phyloP scores from a whole-genome alignment of 2,329 filamentous ascomycete genomes.

The Penicillium frequentans region DNA sequence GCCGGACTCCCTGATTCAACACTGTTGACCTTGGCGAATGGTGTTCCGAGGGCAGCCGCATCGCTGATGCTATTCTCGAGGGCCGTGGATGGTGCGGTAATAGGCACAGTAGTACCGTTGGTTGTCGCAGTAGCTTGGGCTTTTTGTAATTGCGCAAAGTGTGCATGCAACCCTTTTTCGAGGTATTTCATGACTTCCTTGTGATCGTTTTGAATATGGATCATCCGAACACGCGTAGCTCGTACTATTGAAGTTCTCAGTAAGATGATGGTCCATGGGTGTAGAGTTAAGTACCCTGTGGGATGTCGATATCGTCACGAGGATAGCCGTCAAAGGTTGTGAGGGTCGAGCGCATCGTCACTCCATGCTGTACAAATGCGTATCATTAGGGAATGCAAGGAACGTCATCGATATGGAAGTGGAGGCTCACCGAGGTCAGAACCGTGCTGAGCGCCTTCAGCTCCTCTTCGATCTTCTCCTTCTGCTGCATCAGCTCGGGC shows the following conservation, averaged over 20 bases:
- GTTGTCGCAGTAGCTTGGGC: constrained; percentile 42
- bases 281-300: constrained; percentile 67
- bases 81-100: constrained; percentile 20
- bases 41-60: constrained; percentile 51
- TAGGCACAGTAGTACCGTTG: constrained; percentile 25
- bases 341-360: constrained; percentile 86
- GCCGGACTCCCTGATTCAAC: constrained; percentile 79
- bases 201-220: constrained; percentile 88
- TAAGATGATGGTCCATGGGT: background rate
- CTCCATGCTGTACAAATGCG: constrained; percentile 66
- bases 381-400: background rate
- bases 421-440: constrained; percentile 72
- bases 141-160: constrained; percentile 73
- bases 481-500: constrained; percentile 77
- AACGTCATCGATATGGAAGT: background rate
- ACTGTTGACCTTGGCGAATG: constrained; percentile 88
- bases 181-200: constrained; percentile 82
- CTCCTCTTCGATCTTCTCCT: constrained; percentile 81
- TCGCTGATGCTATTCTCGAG: constrained; percentile 23
- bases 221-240: constrained; percentile 87
- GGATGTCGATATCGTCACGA: constrained; percentile 88
- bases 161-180: constrained; percentile 82
- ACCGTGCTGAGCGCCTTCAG: constrained; percentile 80
- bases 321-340: constrained; percentile 90
- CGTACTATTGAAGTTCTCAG: constrained; percentile 61